A percentile compares a stretch with the other conserved stretches of the same genome.
phyloP scores from a whole-genome alignment of 495 filamentous ascomycete species.

The Tuber borchii region DNA sequence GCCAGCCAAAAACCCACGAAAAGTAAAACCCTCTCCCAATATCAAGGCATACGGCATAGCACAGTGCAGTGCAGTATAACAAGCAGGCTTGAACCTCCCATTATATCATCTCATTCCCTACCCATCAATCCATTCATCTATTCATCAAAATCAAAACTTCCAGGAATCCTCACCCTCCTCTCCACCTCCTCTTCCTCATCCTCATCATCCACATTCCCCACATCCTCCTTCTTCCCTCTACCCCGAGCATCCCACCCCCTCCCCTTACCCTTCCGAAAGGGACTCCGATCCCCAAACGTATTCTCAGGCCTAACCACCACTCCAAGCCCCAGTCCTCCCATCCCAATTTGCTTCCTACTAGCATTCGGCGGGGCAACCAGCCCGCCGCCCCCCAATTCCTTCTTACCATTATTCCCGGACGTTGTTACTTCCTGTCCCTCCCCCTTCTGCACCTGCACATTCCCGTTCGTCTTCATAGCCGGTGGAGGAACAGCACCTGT shows the following conservation, averaged over 20 bases:
- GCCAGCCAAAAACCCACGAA: neutral
- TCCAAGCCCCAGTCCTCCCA: neutral
- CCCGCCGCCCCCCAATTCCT: neutral
- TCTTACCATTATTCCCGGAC: neutral
- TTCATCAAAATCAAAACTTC: neutral
- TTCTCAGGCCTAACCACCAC: neutral
- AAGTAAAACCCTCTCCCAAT: neutral
- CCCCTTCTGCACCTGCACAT: neutral
- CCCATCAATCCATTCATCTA: neutral
- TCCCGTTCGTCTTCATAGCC: neutral
- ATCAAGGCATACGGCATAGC: neutral
- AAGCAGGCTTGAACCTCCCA: neutral
- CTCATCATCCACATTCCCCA: neutral
- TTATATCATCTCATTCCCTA: neutral
- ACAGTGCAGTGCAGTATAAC: neutral
- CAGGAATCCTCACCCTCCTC: neutral
- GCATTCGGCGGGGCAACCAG: neutral
- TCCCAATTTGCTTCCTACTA: neutral
- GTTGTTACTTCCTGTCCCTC: neutral
- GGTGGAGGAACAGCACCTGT: neutral
- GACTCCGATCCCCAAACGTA: conserved; percentile 2
- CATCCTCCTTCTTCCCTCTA: neutral
- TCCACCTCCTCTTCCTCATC: neutral
- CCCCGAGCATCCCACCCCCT: neutral
- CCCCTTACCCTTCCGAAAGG: neutral